Base-by-base conservation (phyloP, 495 filamentous ascomycete species). In the Aspergillus ostianus region DNA sequence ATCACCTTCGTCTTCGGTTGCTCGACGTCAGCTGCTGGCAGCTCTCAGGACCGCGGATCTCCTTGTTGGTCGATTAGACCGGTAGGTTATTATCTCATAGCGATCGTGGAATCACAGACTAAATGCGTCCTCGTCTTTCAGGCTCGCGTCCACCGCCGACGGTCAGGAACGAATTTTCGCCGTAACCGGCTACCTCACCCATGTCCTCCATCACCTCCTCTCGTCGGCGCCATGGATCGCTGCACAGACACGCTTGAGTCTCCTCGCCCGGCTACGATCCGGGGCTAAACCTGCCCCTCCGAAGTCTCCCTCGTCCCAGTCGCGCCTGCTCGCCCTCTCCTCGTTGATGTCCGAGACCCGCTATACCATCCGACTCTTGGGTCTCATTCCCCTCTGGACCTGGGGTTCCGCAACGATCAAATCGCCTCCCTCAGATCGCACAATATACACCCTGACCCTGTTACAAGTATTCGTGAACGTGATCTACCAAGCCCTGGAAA, bases 401-500 rank as follows among this genome's bases (percentile, higher is more conserved):
- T 92, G 90, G 89, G 89, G 80, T 10, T 80, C 81, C 6, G 63
- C 75, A 0, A 80, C 85, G 0, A 64, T 87, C 3, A 72, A 76
- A 49, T 68, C 67, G 3, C 83, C 84, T 1, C 83, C 82, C 7
- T 46, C 69, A 0, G 76, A 85, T 64, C 67, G 57, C 48, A 51
- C 82, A 47, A 60, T 84, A 56, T 65, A 75, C 65, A 60, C 65
- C 18, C 69, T 97, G 19, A 84, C 84, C 13, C 83, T 82, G 65
- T 71, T 83, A n/a, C 90, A 96, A 66, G 80, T 97, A 9, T 51
- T 78, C 10, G 80, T 80, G 18, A 89, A 87, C 70, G 69, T 87
- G 15, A 62, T 80, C 5, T 92, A 88, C 77, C 93, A 97, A 73
- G 68, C 80, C 10, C 81, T 96, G 30, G 93, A 98, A 79, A 97